Evolutionary conservation across 2,329 filamentous ascomycete species (phyloP), one percentile per base, ranked within the genome.

Genomic region (Colletotrichum zoysiae): DNA sequence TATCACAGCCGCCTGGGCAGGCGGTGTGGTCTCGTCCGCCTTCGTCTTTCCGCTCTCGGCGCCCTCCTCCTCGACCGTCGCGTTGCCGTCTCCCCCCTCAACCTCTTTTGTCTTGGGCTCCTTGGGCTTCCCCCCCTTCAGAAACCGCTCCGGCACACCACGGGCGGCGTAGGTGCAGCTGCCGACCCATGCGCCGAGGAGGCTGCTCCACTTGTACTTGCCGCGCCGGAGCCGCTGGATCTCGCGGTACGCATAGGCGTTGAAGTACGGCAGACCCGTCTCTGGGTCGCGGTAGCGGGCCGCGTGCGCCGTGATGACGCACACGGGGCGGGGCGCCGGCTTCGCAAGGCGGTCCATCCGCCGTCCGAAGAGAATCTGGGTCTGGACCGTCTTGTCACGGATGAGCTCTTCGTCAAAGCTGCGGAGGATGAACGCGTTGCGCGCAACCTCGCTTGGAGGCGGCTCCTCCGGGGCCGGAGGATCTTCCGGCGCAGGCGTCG

Each of bases 151-250:
- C 0, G 95, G 95, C 33, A 97, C 95, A 8, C 95, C 95, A 50
- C 86, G 86, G 11, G 93, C 93, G 0, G 93, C 89, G 76, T 82
- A 84, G 79, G 84, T 85, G 74, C 84, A 86, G 75, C 86, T 88
- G 0, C 95, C 95, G 5, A 95, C 91, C 88, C 95, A 99, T 20
- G 92, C 93, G 7, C 93, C 95, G 40, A 97, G 82, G 75, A 96
- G 85, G 40, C 86, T 86, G 79, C 95, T 97, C 93, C 94, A 99
- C 70, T 89, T 89, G 80, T 95, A 95, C 56, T 93, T 90, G 55
- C 94, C 92, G 1, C 86, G 88, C 64, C 89, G 83, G 18, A 97
- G 86, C 67, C 91, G 89, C 77, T 93, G 92, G 57, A 98, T 92
- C 80, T 97, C 91, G 76, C 90, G 90, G 82, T 95, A 98, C 0